Conservation (phyloP, 2,329 filamentous ascomycete species). For the Zalaria obscura region DNA sequence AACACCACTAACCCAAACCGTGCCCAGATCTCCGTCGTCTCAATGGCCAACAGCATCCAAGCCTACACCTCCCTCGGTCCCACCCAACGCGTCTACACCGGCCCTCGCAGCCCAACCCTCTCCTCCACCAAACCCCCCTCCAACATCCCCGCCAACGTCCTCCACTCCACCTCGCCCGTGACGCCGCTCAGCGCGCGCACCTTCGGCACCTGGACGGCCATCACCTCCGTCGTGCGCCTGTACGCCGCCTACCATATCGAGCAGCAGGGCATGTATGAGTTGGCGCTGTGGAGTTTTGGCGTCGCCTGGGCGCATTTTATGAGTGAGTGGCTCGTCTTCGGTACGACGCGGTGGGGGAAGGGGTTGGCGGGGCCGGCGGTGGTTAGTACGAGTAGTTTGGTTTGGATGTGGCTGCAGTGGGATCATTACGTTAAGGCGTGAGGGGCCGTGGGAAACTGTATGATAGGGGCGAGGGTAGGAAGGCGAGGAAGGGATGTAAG, state of each 20-base stretch:
- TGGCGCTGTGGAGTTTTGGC: conserved; percentile 69
- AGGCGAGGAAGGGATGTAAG: not conserved
- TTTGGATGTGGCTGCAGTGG: conserved; percentile 56
- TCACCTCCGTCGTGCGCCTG: conserved; percentile 61
- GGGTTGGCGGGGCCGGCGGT: conserved; percentile 45
- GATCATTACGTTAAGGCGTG: conserved; percentile 46
- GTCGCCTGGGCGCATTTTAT: conserved; percentile 67
- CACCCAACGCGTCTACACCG: conserved; percentile 76
- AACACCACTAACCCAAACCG: conserved; percentile 2
- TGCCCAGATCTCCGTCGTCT: conserved; percentile 62
- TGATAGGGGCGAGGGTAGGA: not conserved
- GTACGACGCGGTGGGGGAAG: conserved; percentile 52
- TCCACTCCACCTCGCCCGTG: conserved; percentile 31
- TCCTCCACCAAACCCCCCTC: conserved; percentile 15
- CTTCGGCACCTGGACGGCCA: conserved; percentile 79
- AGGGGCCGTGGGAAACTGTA: not conserved
- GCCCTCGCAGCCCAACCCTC: conserved; percentile 29
- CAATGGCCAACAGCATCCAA: conserved; percentile 74
- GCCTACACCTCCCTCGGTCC: conserved; percentile 68
- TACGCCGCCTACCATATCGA: conserved; percentile 76
- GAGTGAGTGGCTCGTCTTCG: conserved; percentile 68
- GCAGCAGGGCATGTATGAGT: conserved; percentile 58
- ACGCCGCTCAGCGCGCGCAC: conserved; percentile 65
- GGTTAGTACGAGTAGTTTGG: conserved; percentile 39
- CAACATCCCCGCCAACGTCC: conserved; percentile 12